These are phyloP conservation scores for Eucalyptus tenuipes DNA, from an alignment of 345 rosid species.

Conservation along the genomic window DNA sequence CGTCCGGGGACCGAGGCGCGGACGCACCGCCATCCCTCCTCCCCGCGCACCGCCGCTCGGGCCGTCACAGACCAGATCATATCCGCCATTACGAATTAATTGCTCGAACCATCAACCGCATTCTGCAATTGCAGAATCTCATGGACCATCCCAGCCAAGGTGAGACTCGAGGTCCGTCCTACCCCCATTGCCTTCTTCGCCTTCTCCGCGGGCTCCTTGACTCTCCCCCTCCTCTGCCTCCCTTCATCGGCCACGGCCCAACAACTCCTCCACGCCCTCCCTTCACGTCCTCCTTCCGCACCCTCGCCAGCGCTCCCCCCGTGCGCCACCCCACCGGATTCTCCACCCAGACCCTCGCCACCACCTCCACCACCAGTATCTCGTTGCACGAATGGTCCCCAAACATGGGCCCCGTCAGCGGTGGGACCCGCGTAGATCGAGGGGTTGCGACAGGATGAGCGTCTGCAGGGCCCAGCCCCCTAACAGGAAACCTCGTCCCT, in stretches of 20 bases:
- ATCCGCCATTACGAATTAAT: not conserved
- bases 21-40: no score
- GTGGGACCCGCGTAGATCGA: slow-evolving; percentile 3
- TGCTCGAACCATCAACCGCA: not conserved
- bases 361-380: slow-evolving; percentile 7
- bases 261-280: not conserved
- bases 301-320: not conserved
- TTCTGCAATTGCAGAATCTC: not conserved
- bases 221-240: not conserved
- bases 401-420: slow-evolving; percentile 12
- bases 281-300: slow-evolving; percentile 2
- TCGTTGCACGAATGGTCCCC: not conserved
- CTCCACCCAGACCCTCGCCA: slow-evolving; percentile 2
- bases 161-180: slow-evolving; percentile 4
- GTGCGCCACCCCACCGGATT: not conserved
- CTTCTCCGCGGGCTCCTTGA: not conserved
- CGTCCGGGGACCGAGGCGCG: no score
- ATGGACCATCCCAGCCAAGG: not conserved
- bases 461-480: slow-evolving; percentile 20
- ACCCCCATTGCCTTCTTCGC: slow-evolving; percentile 4
- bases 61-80: no score
- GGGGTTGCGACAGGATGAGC: slow-evolving; percentile 7
- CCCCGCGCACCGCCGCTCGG: no score
- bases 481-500: slow-evolving; percentile 11
- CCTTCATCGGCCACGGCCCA: slow-evolving; percentile 2